Base-by-base conservation (phyloP, 345 rosid species). In the Leavenworthia alabamica region DNA sequence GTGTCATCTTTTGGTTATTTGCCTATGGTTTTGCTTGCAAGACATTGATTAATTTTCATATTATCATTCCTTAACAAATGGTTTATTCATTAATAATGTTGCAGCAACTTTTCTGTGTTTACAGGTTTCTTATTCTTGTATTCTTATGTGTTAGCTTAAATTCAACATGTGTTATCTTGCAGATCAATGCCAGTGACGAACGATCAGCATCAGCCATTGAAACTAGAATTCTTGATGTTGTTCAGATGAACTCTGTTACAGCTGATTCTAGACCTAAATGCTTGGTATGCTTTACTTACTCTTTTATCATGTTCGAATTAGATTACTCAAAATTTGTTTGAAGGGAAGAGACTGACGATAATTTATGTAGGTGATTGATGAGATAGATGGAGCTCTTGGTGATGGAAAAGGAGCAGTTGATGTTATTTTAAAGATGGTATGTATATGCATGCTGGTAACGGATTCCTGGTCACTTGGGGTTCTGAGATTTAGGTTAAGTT, bases 331-430 rank as follows among this genome's bases (percentile, higher is more conserved):
- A 14, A 6, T 53, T 53, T 46, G 28, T 9, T 24, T 48, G 39
- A 40, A 50, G 32, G 26, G 50, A 52, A 44, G 60, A 47, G n/a
- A 39, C 60, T 68, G 44, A 60, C 51, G 15, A 55, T 35, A 16
- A 58, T 67, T 60, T 74, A 15, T 70, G 33, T 72, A 93, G 99
- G 92, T 93, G 44, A 86, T 93, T 74, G 99, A 93, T 80, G 99
- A 93, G 86, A 93, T 89, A 76, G 99, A 93, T 75, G 99, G 99
- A 72, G 89, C 96, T 74, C 99, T 82, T 67, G 84, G 89, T 15
- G 97, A 93, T 70, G 99, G 96, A 51, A 93, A 83, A 82, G 99
- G 99, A 72, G 99, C 97, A 17, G 89, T 89, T 54, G 99, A 93
- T 45, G 96, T 83, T 77, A 79, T 93, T 60, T 60, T 89, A 48